phyloP scores from a whole-genome alignment of 495 filamentous ascomycete genomes.

The Aspergillus sparsus region DNA sequence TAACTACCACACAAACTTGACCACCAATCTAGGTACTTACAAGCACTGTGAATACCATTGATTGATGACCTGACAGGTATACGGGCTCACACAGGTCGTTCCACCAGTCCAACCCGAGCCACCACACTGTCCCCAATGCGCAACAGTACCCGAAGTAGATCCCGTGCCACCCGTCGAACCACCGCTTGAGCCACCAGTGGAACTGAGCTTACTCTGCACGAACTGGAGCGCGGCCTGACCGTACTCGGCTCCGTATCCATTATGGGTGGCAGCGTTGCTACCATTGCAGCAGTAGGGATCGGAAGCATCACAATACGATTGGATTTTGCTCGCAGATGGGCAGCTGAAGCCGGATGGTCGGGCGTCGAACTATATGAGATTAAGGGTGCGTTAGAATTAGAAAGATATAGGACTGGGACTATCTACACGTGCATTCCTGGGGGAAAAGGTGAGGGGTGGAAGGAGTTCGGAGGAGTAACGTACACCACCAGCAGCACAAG shows the following conservation, averaged over 20 bases:
- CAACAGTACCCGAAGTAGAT: slow-evolving; percentile 7
- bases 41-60: slow-evolving; percentile 46
- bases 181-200: too few species aligned
- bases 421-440: too few species aligned
- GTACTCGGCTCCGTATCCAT: slow-evolving; percentile 60
- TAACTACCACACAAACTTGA: too few species aligned
- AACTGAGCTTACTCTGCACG: slow-evolving; percentile 47
- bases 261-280: slow-evolving; percentile 55
- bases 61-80: slow-evolving; percentile 41
- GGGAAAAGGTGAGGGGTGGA: too few species aligned
- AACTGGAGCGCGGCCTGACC: slow-evolving; percentile 58
- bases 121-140: slow-evolving; percentile 47
- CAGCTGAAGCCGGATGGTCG: slow-evolving; percentile 58
- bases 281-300: slow-evolving; percentile 69
- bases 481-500: slow-evolving; percentile 57
- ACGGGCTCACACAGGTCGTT: slow-evolving; percentile 38
- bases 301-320: slow-evolving; percentile 62
- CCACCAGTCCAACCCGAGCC: slow-evolving; percentile 44
- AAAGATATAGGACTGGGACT: too few species aligned
- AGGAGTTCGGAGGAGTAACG: slow-evolving; percentile 29
- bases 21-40: slow-evolving; percentile 3
- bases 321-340: slow-evolving; percentile 52
- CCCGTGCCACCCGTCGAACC: too few species aligned
- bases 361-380: slow-evolving; percentile 49
- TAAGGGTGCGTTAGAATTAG: neutral